phyloP scores from a whole-genome alignment of 1,139 yeast species.

The Blastobotrys serpentis region DNA sequence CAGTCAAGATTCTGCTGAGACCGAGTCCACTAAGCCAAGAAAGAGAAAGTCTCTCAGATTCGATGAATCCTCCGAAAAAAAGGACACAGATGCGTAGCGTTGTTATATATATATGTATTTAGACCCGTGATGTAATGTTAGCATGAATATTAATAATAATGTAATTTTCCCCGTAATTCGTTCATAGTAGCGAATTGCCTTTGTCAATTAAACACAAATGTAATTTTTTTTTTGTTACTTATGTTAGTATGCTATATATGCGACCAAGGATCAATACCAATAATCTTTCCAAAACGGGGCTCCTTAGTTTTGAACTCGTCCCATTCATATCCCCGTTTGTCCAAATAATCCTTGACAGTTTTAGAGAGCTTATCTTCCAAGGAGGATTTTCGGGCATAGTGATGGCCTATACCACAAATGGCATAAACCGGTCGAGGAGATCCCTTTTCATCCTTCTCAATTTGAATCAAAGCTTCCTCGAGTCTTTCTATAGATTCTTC shows the following conservation, averaged over 20 bases:
- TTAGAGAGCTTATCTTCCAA: slow-evolving; percentile 36
- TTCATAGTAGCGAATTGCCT: no score
- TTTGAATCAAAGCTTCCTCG: slow-evolving; percentile 28
- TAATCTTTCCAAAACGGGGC: slow-evolving; percentile 37
- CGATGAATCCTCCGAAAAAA: slow-evolving; percentile 26
- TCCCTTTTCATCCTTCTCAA: slow-evolving; percentile 28
- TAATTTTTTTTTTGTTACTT: no score
- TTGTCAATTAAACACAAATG: no score
- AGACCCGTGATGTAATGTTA: slow-evolving; percentile 14
- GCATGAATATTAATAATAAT: slow-evolving; percentile 14
- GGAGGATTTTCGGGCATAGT: slow-evolving; percentile 26
- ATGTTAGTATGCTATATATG: slow-evolving; percentile 22
- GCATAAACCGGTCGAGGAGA: slow-evolving; percentile 36
- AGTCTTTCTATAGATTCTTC: slow-evolving; percentile 40
- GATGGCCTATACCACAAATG: slow-evolving; percentile 38
- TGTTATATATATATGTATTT: slow-evolving; percentile 1
- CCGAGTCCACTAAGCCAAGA: slow-evolving; percentile 13
- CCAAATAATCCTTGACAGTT: slow-evolving; percentile 34
- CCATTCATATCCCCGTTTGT: slow-evolving; percentile 41
- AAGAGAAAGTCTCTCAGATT: slow-evolving; percentile 37
- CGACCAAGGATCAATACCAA: slow-evolving; percentile 44
- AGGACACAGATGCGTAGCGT: not conserved
- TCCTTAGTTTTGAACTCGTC: slow-evolving; percentile 35
- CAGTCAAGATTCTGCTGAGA: slow-evolving; percentile 8
- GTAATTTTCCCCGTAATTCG: not conserved